Evolutionary conservation across 192 early-diverging fungal genomes (phyloP).

Genomic region (Chytriomyces confervae): DNA sequence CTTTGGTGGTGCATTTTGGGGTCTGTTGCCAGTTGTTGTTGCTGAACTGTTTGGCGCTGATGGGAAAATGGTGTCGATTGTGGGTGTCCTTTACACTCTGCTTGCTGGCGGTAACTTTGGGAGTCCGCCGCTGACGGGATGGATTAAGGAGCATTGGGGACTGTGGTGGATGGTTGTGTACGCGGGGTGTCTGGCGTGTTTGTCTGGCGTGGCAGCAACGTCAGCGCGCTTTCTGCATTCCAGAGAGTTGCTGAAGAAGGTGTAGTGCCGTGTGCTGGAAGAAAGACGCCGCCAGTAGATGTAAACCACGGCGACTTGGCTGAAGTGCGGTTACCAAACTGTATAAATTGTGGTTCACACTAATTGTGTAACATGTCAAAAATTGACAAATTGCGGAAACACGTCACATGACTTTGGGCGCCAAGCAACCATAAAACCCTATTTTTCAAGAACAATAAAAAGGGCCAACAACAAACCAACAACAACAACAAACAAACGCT

Average conservation of each 20-base stretch:
- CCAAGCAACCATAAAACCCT: no score
- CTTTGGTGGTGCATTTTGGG: constrained; percentile 25
- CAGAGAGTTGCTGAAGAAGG: constrained; percentile 3
- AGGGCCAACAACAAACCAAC: no score
- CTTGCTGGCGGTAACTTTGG: constrained; percentile 35
- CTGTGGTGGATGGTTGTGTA: constrained; percentile 21
- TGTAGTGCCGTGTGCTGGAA: background rate
- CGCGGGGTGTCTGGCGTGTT: background rate
- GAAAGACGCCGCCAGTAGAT: background rate
- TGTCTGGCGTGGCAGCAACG: background rate
- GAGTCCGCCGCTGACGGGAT: constrained; percentile 19
- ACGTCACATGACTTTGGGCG: no score
- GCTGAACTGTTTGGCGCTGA: constrained; percentile 28
- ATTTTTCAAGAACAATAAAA: no score
- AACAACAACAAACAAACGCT: no score
- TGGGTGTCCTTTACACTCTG: constrained; percentile 24
- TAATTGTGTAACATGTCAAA: no score
- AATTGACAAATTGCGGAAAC: no score
- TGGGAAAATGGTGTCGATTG: constrained; percentile 8
- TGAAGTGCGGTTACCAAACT: no score
- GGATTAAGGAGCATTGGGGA: constrained; percentile 11
- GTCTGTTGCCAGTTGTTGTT: constrained; percentile 46
- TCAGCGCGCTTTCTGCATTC: background rate
- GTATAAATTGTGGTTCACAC: no score
- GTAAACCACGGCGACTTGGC: no score